Percentiles rank a stretch among this genome's conserved stretches.
Evolutionary conservation across 805 yeast genomes (phyloP).

Genomic region (Myxozyma melibiosi): DNA sequence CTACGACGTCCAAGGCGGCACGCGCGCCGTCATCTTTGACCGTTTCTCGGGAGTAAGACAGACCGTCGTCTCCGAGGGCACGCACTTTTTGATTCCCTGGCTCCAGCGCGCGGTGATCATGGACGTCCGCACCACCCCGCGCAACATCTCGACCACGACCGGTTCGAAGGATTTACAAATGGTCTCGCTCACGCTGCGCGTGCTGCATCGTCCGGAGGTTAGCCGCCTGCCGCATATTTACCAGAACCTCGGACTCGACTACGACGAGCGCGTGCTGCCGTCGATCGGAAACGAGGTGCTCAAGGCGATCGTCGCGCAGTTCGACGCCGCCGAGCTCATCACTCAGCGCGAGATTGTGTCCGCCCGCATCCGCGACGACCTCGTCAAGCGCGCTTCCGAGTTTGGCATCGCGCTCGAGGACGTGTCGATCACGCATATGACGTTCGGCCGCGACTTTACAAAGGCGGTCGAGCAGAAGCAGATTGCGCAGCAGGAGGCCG

Average conservation of each 20-base stretch:
- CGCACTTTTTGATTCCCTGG: slow-evolving; percentile 96
- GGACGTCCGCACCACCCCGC: slow-evolving; percentile 93
- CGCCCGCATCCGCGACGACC: slow-evolving; percentile 82
- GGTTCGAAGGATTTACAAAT: slow-evolving; percentile 97
- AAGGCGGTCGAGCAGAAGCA: slow-evolving; percentile 98
- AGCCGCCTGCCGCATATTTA: slow-evolving; percentile 78
- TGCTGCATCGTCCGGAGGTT: slow-evolving; percentile 92
- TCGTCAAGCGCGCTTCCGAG: slow-evolving; percentile 78
- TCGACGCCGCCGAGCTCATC: slow-evolving; percentile 94
- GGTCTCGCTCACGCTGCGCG: slow-evolving; percentile 90
- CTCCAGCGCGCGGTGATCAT: slow-evolving; percentile 85
- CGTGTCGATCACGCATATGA: slow-evolving; percentile 96
- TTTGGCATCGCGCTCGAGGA: slow-evolving; percentile 92
- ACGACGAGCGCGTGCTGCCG: slow-evolving; percentile 91
- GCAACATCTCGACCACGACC: slow-evolving; percentile 89
- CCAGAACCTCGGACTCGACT: slow-evolving; percentile 88
- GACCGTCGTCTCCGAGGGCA: slow-evolving; percentile 92
- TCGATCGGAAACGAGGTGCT: slow-evolving; percentile 90
- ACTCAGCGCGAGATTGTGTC: slow-evolving; percentile 96
- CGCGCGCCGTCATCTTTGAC: slow-evolving; percentile 94
- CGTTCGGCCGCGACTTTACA: slow-evolving; percentile 94
- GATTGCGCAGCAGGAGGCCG: slow-evolving; percentile 99
- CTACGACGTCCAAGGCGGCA: slow-evolving; percentile 95
- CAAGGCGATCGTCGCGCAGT: slow-evolving; percentile 88
- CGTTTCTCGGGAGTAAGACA: slow-evolving; percentile 85